Conservation (phyloP, 2,329 filamentous ascomycete species). For the Sporothrix dimorphospora region DNA sequence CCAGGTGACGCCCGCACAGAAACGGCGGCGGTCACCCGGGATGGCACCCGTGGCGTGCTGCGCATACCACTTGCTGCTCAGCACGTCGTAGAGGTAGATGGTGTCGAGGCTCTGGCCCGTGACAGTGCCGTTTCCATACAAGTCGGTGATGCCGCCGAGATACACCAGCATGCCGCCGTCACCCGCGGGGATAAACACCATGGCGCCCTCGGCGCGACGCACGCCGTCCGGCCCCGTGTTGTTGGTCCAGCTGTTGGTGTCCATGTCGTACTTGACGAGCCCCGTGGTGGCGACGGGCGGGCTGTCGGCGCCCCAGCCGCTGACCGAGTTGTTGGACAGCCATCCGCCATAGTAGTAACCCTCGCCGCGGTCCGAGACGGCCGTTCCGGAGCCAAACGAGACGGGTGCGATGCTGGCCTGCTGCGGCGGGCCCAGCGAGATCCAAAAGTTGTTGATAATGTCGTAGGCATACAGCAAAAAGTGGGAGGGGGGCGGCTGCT, state of each 20-base stretch:
- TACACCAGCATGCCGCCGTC: slow-evolving; percentile 63
- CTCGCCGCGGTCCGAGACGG: slow-evolving; percentile 56
- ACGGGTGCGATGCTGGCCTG: slow-evolving; percentile 48
- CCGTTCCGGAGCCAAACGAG: slow-evolving; percentile 60
- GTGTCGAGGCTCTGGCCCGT: slow-evolving; percentile 50
- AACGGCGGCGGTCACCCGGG: slow-evolving; percentile 57
- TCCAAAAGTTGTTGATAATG: slow-evolving; percentile 59
- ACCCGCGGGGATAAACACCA: slow-evolving; percentile 63
- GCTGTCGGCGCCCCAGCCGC: slow-evolving; percentile 51
- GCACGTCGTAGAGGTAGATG: slow-evolving; percentile 64
- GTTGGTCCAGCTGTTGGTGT: slow-evolving; percentile 55
- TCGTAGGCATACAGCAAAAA: slow-evolving; percentile 62
- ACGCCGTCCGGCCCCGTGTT: slow-evolving; percentile 56
- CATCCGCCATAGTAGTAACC: slow-evolving; percentile 68
- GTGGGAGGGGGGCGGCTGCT: slow-evolving; percentile 44
- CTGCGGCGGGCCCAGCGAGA: slow-evolving; percentile 47
- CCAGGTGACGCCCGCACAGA: slow-evolving; percentile 65
- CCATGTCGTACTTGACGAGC: slow-evolving; percentile 62
- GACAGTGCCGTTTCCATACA: slow-evolving; percentile 51
- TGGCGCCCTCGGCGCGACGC: slow-evolving; percentile 60
- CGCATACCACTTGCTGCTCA: slow-evolving; percentile 61
- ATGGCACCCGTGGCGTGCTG: slow-evolving; percentile 59
- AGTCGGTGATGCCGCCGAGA: slow-evolving; percentile 61
- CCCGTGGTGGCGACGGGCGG: slow-evolving; percentile 52
- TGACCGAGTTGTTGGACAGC: slow-evolving; percentile 57